These are phyloP conservation scores for Nicotiana noctiflora DNA, from an alignment of 257 asterid species.

Conservation along the genomic window DNA sequence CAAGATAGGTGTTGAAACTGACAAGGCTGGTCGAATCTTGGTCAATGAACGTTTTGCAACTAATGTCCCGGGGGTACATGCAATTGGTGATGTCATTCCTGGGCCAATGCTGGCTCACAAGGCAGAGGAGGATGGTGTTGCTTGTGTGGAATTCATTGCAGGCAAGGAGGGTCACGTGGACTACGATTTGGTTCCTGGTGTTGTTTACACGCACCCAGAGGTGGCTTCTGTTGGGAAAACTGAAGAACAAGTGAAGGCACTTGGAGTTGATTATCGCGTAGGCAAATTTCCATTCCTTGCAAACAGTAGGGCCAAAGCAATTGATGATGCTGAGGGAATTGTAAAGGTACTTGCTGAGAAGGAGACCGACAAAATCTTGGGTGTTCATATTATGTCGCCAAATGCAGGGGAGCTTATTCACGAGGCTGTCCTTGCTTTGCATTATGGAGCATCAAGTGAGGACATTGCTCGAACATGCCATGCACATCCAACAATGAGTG, in stretches of 20 bases:
- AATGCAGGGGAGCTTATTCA: conserved; percentile 98
- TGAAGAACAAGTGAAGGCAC: conserved; percentile 87
- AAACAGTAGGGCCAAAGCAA: conserved; percentile 97
- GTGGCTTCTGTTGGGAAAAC: conserved; percentile 96
- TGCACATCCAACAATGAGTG: conserved; percentile 99
- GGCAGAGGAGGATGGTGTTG: conserved; percentile 98
- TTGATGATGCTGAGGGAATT: conserved; percentile 91
- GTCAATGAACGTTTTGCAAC: conserved; percentile 64
- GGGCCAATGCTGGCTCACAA: conserved; percentile 99
- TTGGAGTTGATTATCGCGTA: conserved; percentile 70
- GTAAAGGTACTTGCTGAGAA: conserved; percentile 90
- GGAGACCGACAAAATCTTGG: conserved; percentile 85
- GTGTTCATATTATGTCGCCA: conserved; percentile 90
- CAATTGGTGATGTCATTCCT: conserved; percentile 95
- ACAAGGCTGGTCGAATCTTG: conserved; percentile 71
- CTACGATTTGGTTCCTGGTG: conserved; percentile 92
- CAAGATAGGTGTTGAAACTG: conserved; percentile 81
- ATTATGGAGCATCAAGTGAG: conserved; percentile 92
- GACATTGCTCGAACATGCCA: conserved; percentile 99
- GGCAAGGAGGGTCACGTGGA: conserved; percentile 96
- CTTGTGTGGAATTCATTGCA: conserved; percentile 85
- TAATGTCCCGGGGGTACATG: conserved; percentile 64
- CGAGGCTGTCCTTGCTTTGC: conserved; percentile 87
- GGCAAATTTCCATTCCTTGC: conserved; percentile 94
- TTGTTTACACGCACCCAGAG: conserved; percentile 95